A percentile compares a stretch with the other conserved stretches of the same genome.
phyloP scores from a whole-genome alignment of 306 rosid species.

The Cicer bijugum region DNA sequence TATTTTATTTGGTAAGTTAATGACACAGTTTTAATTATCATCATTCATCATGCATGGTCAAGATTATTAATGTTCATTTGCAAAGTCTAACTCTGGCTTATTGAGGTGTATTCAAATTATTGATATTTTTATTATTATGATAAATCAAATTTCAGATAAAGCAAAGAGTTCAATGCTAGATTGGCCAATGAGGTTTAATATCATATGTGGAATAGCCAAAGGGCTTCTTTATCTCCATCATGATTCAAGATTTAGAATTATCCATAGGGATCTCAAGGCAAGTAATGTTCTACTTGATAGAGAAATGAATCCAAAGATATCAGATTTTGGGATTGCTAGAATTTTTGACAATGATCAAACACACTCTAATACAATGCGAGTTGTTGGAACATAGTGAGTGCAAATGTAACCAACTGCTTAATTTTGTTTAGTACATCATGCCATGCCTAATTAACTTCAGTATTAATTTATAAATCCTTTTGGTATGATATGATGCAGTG shows the following conservation, averaged over 20 bases:
- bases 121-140: too few relatives aligned
- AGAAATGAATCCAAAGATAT: conserved; percentile 67
- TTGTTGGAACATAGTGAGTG: conserved; percentile 79
- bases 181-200: conserved; percentile 62
- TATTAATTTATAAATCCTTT: background rate
- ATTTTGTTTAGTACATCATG: background rate
- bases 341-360: conserved; percentile 64
- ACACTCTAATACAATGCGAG: conserved; percentile 63
- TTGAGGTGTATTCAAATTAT: conserved; percentile 7
- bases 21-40: background rate
- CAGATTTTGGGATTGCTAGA: conserved; percentile 78
- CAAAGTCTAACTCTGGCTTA: background rate
- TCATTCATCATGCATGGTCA: too few relatives aligned
- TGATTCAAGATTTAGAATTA: conserved; percentile 67
- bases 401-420: background rate
- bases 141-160: conserved; percentile 49
- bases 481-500: conserved; percentile 42
- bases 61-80: background rate
- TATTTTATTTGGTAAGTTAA: conserved; percentile 53
- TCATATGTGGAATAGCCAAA: conserved; percentile 64
- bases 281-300: conserved; percentile 67
- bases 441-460: background rate
- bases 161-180: conserved; percentile 44
- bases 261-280: conserved; percentile 76
- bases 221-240: conserved; percentile 74